Conservation (phyloP, 2,329 filamentous ascomycete genomes). For the Juglanconis juglandina region DNA sequence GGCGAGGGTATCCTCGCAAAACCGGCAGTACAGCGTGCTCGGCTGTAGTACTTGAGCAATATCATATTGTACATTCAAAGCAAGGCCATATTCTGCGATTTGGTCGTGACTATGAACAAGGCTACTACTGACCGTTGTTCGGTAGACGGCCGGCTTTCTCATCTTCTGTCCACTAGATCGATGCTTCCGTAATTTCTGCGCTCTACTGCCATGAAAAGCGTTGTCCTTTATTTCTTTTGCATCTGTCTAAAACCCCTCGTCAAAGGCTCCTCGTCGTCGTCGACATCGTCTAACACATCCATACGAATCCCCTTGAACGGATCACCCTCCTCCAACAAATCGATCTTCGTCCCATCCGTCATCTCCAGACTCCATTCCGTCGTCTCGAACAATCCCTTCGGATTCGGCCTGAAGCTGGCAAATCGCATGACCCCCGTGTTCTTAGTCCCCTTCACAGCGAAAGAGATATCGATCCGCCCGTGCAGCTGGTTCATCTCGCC, state of each 20-base stretch:
- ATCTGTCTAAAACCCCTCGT: constrained; percentile 45
- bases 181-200: background rate
- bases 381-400: constrained; percentile 72
- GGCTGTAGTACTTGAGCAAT: background rate
- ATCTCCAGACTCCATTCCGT: constrained; percentile 83
- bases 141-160: no score
- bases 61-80: background rate
- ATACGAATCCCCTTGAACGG: constrained; percentile 58
- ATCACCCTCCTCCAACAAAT: constrained; percentile 70
- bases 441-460: constrained; percentile 79
- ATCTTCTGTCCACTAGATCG: no score
- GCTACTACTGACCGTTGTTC: no score
- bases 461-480: constrained; percentile 82
- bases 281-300: constrained; percentile 25
- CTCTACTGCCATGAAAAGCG: background rate
- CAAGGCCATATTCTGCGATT: no score
- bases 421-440: constrained; percentile 74
- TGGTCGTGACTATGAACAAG: no score
- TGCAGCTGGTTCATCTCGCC: constrained; percentile 92
- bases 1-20: constrained; percentile 9
- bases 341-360: constrained; percentile 57
- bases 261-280: constrained; percentile 36
- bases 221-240: constrained; percentile 32
- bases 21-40: background rate
- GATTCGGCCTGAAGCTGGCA: constrained; percentile 63